Base-by-base conservation (phyloP, 306 rosid genomes). In the Ormosia semicastrata region DNA sequence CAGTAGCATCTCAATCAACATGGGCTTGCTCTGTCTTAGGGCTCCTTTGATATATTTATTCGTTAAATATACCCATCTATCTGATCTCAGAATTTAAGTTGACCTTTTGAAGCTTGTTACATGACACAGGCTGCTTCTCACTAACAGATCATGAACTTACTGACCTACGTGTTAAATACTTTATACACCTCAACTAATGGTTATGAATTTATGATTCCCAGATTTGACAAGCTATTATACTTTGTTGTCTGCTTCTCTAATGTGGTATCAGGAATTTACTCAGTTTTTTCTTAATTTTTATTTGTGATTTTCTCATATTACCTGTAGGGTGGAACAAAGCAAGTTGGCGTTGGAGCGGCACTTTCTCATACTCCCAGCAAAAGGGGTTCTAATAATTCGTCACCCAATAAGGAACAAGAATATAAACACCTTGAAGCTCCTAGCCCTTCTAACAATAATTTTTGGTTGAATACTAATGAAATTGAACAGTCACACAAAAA, bases 291-390 rank as follows among this genome's bases (percentile, higher is more conserved):
- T 24, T 57, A 1, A 72, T 24, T 63, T 69, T 11, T 33, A 29
- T 67, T 79, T 18, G 54, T 56, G 81, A 56, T 74, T 75, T 54
- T 81, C 75, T 71, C 30, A 43, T 81, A 24, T 78, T 75, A 47
- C 68, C 49, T 82, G 62, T 44, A 93, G 97, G 96, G 96, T 32
- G 98, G 99, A 86, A 65, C 92, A 8, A 93, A 87, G 79, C 92
- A 79, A 77, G 84, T 84, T 33, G 56, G 81, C 77, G 81, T 64
- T 78, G 91, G 83, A 77, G 84, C 86, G 17, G 71, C 86, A 54
- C 62, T 73, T 74, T 85, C 93, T 73, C 86, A 79, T 64, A 66
- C 80, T 69, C 79, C 85, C 73, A 66, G 66, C 71, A 89, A 85
- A 75, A 86, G 67, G 32, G 81, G 71, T 77, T 80, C 89, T 67